Conservation (phyloP, 345 rosid genomes). For the Lepidium africanum region DNA sequence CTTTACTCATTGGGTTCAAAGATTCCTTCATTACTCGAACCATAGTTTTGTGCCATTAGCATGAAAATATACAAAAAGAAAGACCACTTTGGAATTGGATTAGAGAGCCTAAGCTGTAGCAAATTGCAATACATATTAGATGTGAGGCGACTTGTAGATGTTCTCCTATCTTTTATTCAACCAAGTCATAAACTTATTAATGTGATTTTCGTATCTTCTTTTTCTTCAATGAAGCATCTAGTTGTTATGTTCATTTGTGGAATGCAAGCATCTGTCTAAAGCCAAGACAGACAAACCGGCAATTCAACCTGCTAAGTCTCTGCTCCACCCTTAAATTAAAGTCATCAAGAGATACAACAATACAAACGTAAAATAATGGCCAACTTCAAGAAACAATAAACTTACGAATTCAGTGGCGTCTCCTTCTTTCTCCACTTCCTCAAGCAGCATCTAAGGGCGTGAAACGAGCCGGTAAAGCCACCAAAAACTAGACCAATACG, state of each 20-base stretch:
- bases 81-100: neutral
- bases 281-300: slow-evolving; percentile 96
- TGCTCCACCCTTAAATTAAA: slow-evolving; percentile 90
- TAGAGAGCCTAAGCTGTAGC: neutral
- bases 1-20: neutral
- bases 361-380: neutral
- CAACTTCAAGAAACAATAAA: neutral
- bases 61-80: neutral
- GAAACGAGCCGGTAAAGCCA: slow-evolving; percentile 95
- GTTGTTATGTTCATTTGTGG: slow-evolving; percentile 43
- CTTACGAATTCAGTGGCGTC: slow-evolving; percentile 80
- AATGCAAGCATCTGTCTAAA: slow-evolving; percentile 43
- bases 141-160: neutral
- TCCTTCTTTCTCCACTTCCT: slow-evolving; percentile 89
- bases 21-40: neutral
- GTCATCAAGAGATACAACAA: slow-evolving; percentile 25
- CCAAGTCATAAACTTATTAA: neutral
- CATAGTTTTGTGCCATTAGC: neutral
- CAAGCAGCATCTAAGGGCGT: slow-evolving; percentile 75
- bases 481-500: slow-evolving; percentile 91
- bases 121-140: neutral
- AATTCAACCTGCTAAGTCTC: slow-evolving; percentile 96
- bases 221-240: neutral
- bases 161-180: neutral
- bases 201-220: slow-evolving; percentile 5